These are phyloP conservation scores for Peronospora destructor DNA, from an alignment of 352 stramenopile species.

Conservation along the genomic window DNA sequence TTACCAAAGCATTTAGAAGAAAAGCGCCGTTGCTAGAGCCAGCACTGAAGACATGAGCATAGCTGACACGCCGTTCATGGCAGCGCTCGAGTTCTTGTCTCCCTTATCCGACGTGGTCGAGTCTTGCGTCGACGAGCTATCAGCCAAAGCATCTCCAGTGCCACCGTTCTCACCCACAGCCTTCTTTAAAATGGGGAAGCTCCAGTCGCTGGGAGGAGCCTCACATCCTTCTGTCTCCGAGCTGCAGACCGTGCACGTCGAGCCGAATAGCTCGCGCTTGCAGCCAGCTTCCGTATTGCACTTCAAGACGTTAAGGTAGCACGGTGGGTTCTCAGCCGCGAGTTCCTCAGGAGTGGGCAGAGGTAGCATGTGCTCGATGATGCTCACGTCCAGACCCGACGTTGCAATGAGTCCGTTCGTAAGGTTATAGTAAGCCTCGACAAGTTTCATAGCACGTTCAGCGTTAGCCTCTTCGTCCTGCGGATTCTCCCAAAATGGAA, in stretches of 20 bases:
- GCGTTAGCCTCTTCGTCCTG: slow-evolving; percentile 51
- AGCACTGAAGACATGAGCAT: slow-evolving; percentile 26
- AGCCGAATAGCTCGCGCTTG: slow-evolving; percentile 51
- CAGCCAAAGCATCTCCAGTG: slow-evolving; percentile 34
- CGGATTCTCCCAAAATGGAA: slow-evolving; percentile 63
- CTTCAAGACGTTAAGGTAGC: slow-evolving; percentile 57
- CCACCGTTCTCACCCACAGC: slow-evolving; percentile 42
- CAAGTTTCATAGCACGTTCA: slow-evolving; percentile 39
- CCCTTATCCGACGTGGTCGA: slow-evolving; percentile 16
- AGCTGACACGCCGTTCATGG: slow-evolving; percentile 22
- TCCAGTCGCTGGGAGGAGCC: slow-evolving; percentile 36
- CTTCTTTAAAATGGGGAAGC: slow-evolving; percentile 42
- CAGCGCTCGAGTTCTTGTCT: slow-evolving; percentile 8
- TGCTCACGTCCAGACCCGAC: slow-evolving; percentile 27
- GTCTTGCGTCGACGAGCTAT: slow-evolving; percentile 25
- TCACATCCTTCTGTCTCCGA: slow-evolving; percentile 38
- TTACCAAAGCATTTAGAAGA: slow-evolving; percentile 24
- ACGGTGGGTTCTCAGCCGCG: slow-evolving; percentile 46
- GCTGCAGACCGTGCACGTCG: slow-evolving; percentile 58
- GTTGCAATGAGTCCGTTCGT: slow-evolving; percentile 33
- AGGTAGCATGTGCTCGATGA: slow-evolving; percentile 41
- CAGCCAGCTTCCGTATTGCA: slow-evolving; percentile 50
- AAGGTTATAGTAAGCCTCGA: slow-evolving; percentile 51
- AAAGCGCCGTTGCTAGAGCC: slow-evolving; percentile 22
- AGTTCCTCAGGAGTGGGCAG: slow-evolving; percentile 48